These are phyloP conservation scores for Clavispora fructus DNA, from an alignment of 805 yeast genomes.

Conservation along the genomic window DNA sequence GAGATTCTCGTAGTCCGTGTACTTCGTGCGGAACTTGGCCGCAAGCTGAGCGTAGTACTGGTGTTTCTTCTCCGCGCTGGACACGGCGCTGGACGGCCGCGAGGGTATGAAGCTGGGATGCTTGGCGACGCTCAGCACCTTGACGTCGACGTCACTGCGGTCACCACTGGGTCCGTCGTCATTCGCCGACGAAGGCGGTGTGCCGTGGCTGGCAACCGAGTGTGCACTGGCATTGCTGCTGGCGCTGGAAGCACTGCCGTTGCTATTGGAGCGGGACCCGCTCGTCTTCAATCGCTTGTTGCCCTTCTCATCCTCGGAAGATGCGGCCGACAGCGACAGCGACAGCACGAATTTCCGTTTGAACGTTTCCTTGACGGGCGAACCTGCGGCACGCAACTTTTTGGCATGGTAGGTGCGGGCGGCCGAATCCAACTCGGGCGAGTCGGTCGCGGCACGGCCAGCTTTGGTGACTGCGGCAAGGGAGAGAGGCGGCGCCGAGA, in stretches of 20 bases:
- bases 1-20: slow-evolving; percentile 13
- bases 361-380: slow-evolving; percentile 10
- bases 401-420: neutral
- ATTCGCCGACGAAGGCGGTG: slow-evolving; percentile 35
- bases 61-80: slow-evolving; percentile 14
- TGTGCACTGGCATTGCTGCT: neutral
- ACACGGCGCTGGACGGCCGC: slow-evolving; percentile 9
- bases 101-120: slow-evolving; percentile 5
- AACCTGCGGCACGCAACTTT: slow-evolving; percentile 6
- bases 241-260: slow-evolving; percentile 9
- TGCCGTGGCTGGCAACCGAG: slow-evolving; percentile 15
- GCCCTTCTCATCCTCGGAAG: slow-evolving; percentile 20
- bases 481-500: slow-evolving; percentile 3
- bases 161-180: slow-evolving; percentile 17
- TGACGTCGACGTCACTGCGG: slow-evolving; percentile 12
- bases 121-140: slow-evolving; percentile 1
- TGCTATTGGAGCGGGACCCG: slow-evolving; percentile 11
- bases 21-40: slow-evolving; percentile 11
- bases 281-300: slow-evolving; percentile 10
- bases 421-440: slow-evolving; percentile 13
- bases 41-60: slow-evolving; percentile 16
- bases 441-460: slow-evolving; percentile 17
- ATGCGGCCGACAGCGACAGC: slow-evolving; percentile 17
- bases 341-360: slow-evolving; percentile 4
- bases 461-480: slow-evolving; percentile 2